phyloP scores from a whole-genome alignment of 2,329 filamentous ascomycete species.

The Pezicula rhizophila region DNA sequence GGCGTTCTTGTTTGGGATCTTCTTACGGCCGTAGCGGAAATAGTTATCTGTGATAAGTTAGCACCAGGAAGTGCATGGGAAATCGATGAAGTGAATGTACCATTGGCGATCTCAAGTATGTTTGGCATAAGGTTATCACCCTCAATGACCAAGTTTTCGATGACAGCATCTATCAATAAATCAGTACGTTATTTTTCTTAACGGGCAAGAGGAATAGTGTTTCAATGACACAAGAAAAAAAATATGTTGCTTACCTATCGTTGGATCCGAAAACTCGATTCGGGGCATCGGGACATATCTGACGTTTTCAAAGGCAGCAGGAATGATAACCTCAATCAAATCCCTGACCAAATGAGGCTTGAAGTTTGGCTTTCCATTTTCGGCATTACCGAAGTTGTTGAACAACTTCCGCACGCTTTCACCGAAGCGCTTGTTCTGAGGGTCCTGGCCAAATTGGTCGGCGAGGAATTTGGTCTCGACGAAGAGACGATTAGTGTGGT shows the following conservation, averaged over 20 bases:
- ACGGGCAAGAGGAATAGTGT: too few species aligned
- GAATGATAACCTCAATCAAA: constrained; percentile 78
- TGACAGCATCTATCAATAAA: constrained; percentile 57
- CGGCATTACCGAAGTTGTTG: constrained; percentile 80
- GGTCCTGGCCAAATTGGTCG: constrained; percentile 83
- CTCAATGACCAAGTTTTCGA: constrained; percentile 94
- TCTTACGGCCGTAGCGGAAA: constrained; percentile 91
- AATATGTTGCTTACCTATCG: constrained; percentile 38
- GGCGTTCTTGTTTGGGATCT: constrained; percentile 70
- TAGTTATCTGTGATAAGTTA: constrained; percentile 60
- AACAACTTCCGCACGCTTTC: constrained; percentile 77
- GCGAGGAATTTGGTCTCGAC: constrained; percentile 88
- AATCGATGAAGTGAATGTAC: constrained; percentile 7
- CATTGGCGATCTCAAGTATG: constrained; percentile 76
- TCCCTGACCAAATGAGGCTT: constrained; percentile 93
- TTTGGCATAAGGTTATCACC: constrained; percentile 97
- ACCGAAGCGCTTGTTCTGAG: constrained; percentile 77
- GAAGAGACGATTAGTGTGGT: constrained; percentile 77
- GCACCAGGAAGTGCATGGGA: not conserved
- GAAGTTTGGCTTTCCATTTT: constrained; percentile 77
- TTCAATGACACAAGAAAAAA: too few species aligned
- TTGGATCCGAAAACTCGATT: constrained; percentile 82
- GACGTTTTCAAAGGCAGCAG: constrained; percentile 73
- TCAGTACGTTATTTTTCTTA: too few species aligned
- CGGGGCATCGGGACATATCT: constrained; percentile 90